Percentiles rank a stretch among this genome's conserved stretches.
Evolutionary conservation across 129 eudicot species (phyloP).

Genomic region (Flaveria trinervia): DNA sequence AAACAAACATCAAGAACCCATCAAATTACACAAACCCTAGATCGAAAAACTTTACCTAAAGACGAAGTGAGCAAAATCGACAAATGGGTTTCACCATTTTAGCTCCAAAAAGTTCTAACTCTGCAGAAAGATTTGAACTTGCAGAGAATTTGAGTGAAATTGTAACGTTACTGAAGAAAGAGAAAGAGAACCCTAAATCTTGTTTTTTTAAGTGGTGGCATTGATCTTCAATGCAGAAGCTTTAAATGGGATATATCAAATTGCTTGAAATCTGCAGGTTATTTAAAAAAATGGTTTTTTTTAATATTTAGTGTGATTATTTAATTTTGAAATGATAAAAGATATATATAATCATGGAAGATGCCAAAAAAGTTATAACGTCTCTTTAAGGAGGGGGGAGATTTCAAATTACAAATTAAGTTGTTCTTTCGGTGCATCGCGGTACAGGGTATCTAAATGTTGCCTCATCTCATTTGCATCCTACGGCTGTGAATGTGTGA

Average conservation of each 20-base stretch:
- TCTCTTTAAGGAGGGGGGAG: slow-evolving; percentile 73
- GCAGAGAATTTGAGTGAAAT: slow-evolving; percentile 28
- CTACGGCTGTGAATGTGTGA: neutral
- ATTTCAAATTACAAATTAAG: slow-evolving; percentile 67
- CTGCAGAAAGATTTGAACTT: slow-evolving; percentile 8
- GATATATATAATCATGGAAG: slow-evolving; percentile 31
- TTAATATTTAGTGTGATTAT: slow-evolving; percentile 5
- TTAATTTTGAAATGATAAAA: slow-evolving; percentile 20
- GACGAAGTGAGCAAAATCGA: slow-evolving; percentile 34
- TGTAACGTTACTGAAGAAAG: slow-evolving; percentile 38
- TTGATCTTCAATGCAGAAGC: slow-evolving; percentile 46
- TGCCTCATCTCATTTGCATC: slow-evolving; percentile 11
- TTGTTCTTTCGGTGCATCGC: slow-evolving; percentile 7
- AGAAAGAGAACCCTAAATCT: slow-evolving; percentile 14
- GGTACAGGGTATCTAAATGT: slow-evolving; percentile 13
- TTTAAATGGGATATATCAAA: slow-evolving; percentile 49
- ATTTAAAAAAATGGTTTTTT: slow-evolving; percentile 8
- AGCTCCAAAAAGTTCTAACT: neutral
- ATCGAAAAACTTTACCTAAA: slow-evolving; percentile 36
- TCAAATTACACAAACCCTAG: slow-evolving; percentile 20
- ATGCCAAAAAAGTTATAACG: slow-evolving; percentile 65
- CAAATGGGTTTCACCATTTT: slow-evolving; percentile 33
- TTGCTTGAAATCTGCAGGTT: slow-evolving; percentile 19
- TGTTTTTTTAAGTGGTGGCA: slow-evolving; percentile 34
- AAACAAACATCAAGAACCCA: neutral